Conservation (phyloP, 108 stramenopile species). For the Asterionellopsis glacialis region DNA sequence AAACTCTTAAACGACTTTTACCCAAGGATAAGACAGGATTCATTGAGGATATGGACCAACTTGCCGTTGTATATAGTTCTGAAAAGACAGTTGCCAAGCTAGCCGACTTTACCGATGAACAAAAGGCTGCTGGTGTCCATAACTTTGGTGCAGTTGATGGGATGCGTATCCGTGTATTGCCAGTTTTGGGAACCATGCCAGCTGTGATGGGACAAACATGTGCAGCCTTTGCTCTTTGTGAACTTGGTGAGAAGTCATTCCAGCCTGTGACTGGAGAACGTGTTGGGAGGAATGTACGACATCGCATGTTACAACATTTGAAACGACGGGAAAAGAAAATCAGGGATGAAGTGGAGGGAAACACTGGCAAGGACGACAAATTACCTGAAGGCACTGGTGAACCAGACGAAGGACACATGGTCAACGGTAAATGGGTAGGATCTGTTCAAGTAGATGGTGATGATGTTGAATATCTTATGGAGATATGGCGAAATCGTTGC, state of each 20-base stretch:
- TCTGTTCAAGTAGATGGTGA: constrained; percentile 73
- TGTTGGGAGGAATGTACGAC: constrained; percentile 72
- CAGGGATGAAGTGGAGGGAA: constrained; percentile 14
- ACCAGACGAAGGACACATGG: background rate
- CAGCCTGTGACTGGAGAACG: constrained; percentile 76
- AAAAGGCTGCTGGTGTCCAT: constrained; percentile 65
- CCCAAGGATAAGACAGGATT: constrained; percentile 32
- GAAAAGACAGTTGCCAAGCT: constrained; percentile 89
- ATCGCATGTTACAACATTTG: constrained; percentile 66
- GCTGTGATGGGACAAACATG: constrained; percentile 95
- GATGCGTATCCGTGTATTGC: constrained; percentile 95
- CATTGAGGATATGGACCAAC: constrained; percentile 52
- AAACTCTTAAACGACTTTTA: constrained; percentile 56
- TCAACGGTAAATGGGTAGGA: constrained; percentile 47
- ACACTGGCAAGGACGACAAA: constrained; percentile 11
- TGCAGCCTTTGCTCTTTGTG: constrained; percentile 86
- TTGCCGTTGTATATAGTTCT: constrained; percentile 85
- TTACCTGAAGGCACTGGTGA: constrained; percentile 5
- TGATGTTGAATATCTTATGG: constrained; percentile 84
- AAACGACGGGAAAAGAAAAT: constrained; percentile 62
- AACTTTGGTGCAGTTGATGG: constrained; percentile 93
- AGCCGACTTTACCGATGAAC: constrained; percentile 87
- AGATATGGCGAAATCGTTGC: constrained; percentile 84
- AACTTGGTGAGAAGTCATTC: constrained; percentile 90
- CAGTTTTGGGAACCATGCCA: constrained; percentile 95